phyloP scores from a whole-genome alignment of 805 yeast genomes.

The Saturnispora bothae region DNA sequence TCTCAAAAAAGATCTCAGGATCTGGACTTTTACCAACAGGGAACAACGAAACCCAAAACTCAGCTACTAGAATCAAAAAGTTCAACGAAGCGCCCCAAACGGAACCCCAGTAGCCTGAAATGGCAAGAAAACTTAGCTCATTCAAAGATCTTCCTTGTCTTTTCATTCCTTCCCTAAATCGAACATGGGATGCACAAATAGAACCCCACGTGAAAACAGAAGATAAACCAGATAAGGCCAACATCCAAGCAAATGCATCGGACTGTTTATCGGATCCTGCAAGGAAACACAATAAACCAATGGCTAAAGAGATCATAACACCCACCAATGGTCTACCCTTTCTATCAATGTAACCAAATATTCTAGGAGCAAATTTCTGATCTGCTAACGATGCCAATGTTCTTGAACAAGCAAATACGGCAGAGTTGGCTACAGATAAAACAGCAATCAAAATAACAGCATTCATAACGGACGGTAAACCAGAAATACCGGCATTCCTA shows the following conservation, averaged over 20 bases:
- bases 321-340: slow-evolving; percentile 73
- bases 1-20: slow-evolving; percentile 52
- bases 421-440: slow-evolving; percentile 66
- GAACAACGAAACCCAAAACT: slow-evolving; percentile 74
- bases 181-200: slow-evolving; percentile 54
- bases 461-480: slow-evolving; percentile 63
- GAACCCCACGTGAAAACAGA: slow-evolving; percentile 77
- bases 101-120: slow-evolving; percentile 61
- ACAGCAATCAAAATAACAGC: slow-evolving; percentile 66
- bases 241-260: slow-evolving; percentile 61
- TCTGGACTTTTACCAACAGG: slow-evolving; percentile 51
- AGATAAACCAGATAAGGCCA: slow-evolving; percentile 68
- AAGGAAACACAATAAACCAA: slow-evolving; percentile 53
- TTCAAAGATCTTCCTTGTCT: slow-evolving; percentile 58
- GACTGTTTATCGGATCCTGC: slow-evolving; percentile 49
- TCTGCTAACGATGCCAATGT: slow-evolving; percentile 57
- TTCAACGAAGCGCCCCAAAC: slow-evolving; percentile 51
- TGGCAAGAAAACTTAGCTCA: slow-evolving; percentile 59
- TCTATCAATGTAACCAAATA: slow-evolving; percentile 61
- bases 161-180: slow-evolving; percentile 58
- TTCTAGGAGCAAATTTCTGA: slow-evolving; percentile 57
- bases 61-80: slow-evolving; percentile 54
- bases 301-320: slow-evolving; percentile 38
- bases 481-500: slow-evolving; percentile 47
- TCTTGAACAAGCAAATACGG: slow-evolving; percentile 66